These are phyloP conservation scores for Aspergillus funiculosus DNA, from an alignment of 495 filamentous ascomycete species.

Conservation along the genomic window DNA sequence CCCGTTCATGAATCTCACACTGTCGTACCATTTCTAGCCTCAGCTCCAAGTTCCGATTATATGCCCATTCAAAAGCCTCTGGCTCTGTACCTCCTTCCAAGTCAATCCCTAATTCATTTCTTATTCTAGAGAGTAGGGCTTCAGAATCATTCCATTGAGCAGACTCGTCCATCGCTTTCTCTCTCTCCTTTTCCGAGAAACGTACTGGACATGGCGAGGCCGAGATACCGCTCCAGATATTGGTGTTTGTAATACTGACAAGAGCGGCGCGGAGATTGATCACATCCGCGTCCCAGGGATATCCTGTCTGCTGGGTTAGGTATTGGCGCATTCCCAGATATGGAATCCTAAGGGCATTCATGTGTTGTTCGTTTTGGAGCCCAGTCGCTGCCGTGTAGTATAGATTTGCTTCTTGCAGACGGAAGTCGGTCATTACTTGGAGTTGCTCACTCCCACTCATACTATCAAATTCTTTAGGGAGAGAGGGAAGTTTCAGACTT, in stretches of 20 bases:
- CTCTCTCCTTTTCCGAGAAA: constrained; percentile 29
- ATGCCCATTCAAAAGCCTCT: constrained; percentile 27
- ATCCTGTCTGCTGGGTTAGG: constrained; percentile 30
- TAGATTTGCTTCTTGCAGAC: constrained; percentile 33
- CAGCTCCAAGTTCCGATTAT: constrained; percentile 20
- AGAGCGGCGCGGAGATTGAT: constrained; percentile 33
- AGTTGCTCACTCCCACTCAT: constrained; percentile 25
- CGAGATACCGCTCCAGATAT: constrained; percentile 26
- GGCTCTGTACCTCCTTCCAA: constrained; percentile 30
- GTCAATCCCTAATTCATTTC: constrained; percentile 27
- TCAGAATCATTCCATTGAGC: constrained; percentile 35
- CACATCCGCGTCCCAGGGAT: constrained; percentile 34
- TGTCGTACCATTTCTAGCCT: constrained; percentile 27
- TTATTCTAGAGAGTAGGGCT: constrained; percentile 23
- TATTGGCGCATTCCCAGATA: constrained; percentile 31
- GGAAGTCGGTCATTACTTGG: constrained; percentile 23
- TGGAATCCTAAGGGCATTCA: constrained; percentile 24
- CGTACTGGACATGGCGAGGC: constrained; percentile 22
- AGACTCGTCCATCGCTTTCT: constrained; percentile 27
- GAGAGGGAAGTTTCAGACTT: constrained; percentile 28
- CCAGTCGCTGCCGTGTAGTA: constrained; percentile 37
- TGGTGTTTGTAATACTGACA: constrained; percentile 29
- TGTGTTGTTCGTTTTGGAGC: constrained; percentile 27
- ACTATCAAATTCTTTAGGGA: constrained; percentile 28
- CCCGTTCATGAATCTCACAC: constrained; percentile 18